Base-by-base conservation (phyloP, 2,329 filamentous ascomycete species). In the Pyricularia pennisetigena region DNA sequence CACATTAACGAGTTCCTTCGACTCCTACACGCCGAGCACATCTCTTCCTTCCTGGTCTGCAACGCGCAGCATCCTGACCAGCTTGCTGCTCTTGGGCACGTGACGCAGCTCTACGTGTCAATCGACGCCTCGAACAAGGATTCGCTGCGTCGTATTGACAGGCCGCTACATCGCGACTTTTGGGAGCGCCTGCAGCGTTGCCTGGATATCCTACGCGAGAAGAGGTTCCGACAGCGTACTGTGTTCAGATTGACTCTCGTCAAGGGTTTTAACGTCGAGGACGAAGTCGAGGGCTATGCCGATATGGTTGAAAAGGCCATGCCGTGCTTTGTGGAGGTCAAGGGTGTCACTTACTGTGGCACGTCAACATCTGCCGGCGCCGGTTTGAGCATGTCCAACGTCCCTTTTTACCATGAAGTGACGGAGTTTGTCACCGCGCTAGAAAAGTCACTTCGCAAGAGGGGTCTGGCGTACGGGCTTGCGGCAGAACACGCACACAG, bases 231-330 rank as follows among this genome's bases (percentile, higher is more conserved):
- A 68, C 94, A 97, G 76, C 89, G 94, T 68, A 98, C 95, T 6
- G 95, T 98, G 4, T 98, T 97, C 83, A 89, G 95, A 1, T 85
- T 98, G 3, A 98, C 94, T 0, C 88, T 99, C 2, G 95, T 98
- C 76, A 98, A 98, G 81, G 94, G 94, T 3, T 98, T 99, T 85
- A 98, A 99, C 76, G 88, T 98, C 71, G 94, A 97, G 28, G 94
- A 97, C 73, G 95, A 97, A 78, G 93, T 90, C 6, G 86, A 90
- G 71, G 94, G 94, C 4, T 98, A 99, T 75, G 94, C 94, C 0
- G 88, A 92, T 74, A 87, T 98, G 1, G 91, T 98, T 23, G 91
- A 94, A 75, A 88, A 89, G 72, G 94, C 91, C 0, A 83, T 97
- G 26, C 94, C 94, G 0, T 94, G 92, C 77, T 97, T 98, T 75